phyloP scores from a whole-genome alignment of 352 stramenopile genomes.

The Phytophthora ramorum region DNA sequence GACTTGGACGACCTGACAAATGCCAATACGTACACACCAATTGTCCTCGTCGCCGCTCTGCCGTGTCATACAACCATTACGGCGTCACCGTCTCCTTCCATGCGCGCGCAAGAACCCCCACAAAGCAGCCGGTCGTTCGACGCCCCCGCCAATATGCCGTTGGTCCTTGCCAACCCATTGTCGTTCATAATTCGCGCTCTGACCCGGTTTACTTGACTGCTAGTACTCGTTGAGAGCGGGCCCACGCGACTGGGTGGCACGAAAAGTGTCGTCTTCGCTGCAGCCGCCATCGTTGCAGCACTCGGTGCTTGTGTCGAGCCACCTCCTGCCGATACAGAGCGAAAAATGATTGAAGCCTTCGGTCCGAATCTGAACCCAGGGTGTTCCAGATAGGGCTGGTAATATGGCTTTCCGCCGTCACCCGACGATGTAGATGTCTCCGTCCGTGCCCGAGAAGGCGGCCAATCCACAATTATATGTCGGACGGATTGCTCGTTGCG shows the following conservation, averaged over 20 bases:
- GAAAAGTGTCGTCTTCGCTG: conserved; percentile 16
- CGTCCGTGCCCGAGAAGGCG: conserved; percentile 13
- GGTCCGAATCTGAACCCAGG: conserved; percentile 8
- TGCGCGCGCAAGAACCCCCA: conserved; percentile 10
- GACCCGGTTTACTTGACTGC: not conserved
- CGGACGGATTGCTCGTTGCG: conserved; percentile 62
- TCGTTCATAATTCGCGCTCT: not conserved
- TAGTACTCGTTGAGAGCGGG: not conserved
- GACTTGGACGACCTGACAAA: not conserved
- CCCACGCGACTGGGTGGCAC: conserved; percentile 8
- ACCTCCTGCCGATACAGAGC: not conserved
- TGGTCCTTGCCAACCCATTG: not conserved
- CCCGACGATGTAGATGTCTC: not conserved
- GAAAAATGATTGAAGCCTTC: conserved; percentile 11
- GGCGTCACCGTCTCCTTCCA: conserved; percentile 19
- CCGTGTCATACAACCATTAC: conserved; percentile 21
- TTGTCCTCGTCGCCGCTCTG: not conserved
- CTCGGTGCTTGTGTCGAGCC: not conserved
- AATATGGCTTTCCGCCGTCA: not conserved
- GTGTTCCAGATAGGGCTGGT: conserved; percentile 26
- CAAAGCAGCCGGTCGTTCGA: conserved; percentile 11
- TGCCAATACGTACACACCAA: not conserved
- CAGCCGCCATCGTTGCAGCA: conserved; percentile 7
- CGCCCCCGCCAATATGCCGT: not conserved
- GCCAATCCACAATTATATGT: conserved; percentile 62